Evolutionary conservation across 2,329 filamentous ascomycete genomes (phyloP).

Genomic region (Hymenoscyphus salicellus): DNA sequence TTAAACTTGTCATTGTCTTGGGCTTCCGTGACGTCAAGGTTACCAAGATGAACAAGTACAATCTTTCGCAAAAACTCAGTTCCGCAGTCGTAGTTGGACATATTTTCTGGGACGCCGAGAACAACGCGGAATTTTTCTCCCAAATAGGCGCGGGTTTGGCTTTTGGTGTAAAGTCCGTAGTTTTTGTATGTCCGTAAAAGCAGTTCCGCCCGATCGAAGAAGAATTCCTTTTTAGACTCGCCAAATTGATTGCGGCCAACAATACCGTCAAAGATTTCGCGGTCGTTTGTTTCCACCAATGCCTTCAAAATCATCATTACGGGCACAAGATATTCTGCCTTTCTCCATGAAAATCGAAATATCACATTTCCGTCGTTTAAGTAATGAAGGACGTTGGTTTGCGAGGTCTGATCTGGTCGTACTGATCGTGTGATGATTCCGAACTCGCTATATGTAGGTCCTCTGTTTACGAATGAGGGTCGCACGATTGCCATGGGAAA

Average conservation of each 20-base stretch:
- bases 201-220: constrained; percentile 91
- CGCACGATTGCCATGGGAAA: constrained; percentile 93
- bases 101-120: constrained; percentile 76
- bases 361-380: constrained; percentile 93
- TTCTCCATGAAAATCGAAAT: constrained; percentile 96
- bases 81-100: constrained; percentile 84
- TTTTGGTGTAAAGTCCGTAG: constrained; percentile 78
- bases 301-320: constrained; percentile 97
- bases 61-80: constrained; percentile 88
- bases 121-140: constrained; percentile 90
- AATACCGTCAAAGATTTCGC: constrained; percentile 92
- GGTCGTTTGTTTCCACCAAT: constrained; percentile 90
- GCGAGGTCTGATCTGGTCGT: constrained; percentile 94
- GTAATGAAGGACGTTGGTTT: constrained; percentile 96
- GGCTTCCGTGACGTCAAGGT: constrained; percentile 74
- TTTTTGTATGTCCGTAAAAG: constrained; percentile 89
- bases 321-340: constrained; percentile 93
- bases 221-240: constrained; percentile 81
- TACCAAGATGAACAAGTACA: constrained; percentile 87
- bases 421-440: constrained; percentile 91
- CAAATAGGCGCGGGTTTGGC: constrained; percentile 79
- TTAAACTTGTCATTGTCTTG: constrained; percentile 92
- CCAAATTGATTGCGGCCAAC: constrained; percentile 75
- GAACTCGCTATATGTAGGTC: constrained; percentile 80
- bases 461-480: constrained; percentile 84